These are phyloP conservation scores for Backusella liffmaniae DNA, from an alignment of 192 early-diverging fungal species.

Conservation along the genomic window DNA sequence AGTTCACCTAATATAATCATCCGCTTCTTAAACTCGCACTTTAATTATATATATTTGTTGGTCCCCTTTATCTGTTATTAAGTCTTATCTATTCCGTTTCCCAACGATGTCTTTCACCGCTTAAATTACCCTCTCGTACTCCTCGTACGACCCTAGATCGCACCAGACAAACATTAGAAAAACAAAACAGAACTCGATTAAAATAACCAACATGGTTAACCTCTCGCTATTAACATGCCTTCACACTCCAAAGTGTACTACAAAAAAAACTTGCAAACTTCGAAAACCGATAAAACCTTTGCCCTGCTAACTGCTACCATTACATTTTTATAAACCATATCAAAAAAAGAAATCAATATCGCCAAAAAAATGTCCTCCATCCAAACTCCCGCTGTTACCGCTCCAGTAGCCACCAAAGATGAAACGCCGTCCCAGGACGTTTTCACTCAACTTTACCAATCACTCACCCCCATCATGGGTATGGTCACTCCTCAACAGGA, in stretches of 20 bases:
- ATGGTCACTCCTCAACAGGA: constrained; percentile 11
- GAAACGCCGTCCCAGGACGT: constrained; percentile 18
- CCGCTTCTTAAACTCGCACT: background rate
- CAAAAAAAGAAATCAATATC: background rate
- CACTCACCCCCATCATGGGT: constrained; percentile 12
- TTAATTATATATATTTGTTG: constrained; percentile 8
- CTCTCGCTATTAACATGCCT: constrained; percentile 22
- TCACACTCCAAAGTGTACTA: constrained; percentile 17
- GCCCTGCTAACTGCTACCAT: background rate
- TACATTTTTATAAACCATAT: background rate
- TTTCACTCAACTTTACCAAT: constrained; percentile 34
- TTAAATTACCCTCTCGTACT: constrained; percentile 17
- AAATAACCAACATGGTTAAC: constrained; percentile 23
- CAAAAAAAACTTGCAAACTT: constrained; percentile 28
- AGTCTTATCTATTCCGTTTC: background rate
- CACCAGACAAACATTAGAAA: constrained; percentile 13
- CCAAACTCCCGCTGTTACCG: constrained; percentile 14
- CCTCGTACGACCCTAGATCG: constrained; percentile 14
- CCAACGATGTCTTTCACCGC: constrained; percentile 21
- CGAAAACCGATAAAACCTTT: constrained; percentile 15
- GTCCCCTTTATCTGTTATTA: background rate
- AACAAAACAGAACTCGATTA: constrained; percentile 12
- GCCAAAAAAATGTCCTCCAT: constrained; percentile 15
- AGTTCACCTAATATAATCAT: background rate
- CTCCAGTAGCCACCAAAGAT: constrained; percentile 13